These are phyloP conservation scores for Hypoxylon sp. DNA, from an alignment of 2,329 filamentous ascomycete genomes.

Conservation along the genomic window DNA sequence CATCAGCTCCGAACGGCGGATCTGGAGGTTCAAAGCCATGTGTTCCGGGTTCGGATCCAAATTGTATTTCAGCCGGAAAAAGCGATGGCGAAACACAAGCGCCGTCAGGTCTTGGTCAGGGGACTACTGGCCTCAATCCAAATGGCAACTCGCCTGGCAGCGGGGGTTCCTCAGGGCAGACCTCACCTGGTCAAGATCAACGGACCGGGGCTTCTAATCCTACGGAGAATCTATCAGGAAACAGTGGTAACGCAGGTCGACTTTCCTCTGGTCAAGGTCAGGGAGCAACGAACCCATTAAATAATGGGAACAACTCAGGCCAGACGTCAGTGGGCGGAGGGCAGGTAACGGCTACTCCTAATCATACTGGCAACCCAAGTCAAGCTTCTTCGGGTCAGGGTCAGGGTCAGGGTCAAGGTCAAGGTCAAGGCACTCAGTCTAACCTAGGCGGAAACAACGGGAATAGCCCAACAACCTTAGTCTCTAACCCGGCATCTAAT, in stretches of 20 bases:
- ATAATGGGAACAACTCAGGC: constrained; percentile 1
- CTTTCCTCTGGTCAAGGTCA: constrained; percentile 4
- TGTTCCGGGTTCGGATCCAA: constrained; percentile 26
- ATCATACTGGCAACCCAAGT: constrained; percentile 5
- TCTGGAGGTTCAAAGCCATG: constrained; percentile 31
- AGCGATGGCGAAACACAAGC: constrained; percentile 24
- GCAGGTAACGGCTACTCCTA: constrained; percentile 22
- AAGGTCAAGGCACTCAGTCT: constrained; percentile 29
- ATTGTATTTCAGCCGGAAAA: constrained; percentile 30
- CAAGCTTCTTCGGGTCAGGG: constrained; percentile 12
- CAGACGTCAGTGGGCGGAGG: constrained; percentile 10
- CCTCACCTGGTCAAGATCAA: constrained; percentile 4
- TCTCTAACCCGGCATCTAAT: constrained; percentile 20
- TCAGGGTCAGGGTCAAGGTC: constrained; percentile 15
- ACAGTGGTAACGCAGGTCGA: background rate
- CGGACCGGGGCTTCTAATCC: constrained; percentile 15
- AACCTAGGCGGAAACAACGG: constrained; percentile 27
- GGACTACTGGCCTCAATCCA: constrained; percentile 16
- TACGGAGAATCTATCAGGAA: background rate
- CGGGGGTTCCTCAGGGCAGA: background rate
- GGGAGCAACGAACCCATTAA: constrained; percentile 14
- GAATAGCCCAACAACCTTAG: constrained; percentile 24
- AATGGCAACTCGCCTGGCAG: constrained; percentile 6
- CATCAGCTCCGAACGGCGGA: constrained; percentile 9
- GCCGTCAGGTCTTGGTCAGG: constrained; percentile 23